A percentile compares a stretch with the other conserved stretches of the same genome.
Conservation (phyloP, 148 eudicot species). For the Rhododendron ovatum region DNA sequence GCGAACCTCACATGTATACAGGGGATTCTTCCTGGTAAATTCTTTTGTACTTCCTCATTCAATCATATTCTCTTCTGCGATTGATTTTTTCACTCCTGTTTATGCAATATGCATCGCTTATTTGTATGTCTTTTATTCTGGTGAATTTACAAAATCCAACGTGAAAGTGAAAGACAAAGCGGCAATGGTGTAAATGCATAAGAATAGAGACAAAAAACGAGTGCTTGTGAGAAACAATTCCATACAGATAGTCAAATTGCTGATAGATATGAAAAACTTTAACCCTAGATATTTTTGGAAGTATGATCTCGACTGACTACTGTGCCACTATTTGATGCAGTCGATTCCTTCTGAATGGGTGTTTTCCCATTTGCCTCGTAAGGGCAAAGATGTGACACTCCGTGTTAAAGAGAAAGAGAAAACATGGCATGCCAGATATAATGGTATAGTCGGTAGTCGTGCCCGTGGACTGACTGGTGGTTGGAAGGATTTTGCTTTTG, state of each 20-base stretch:
- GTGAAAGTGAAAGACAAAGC: background rate
- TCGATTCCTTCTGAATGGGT: slow-evolving; percentile 37
- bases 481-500: slow-evolving; percentile 35
- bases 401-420: slow-evolving; percentile 19
- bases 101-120: background rate
- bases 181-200: background rate
- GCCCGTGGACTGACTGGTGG: slow-evolving; percentile 20
- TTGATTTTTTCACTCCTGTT: background rate
- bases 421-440: slow-evolving; percentile 26
- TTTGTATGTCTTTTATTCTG: background rate
- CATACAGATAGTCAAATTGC: background rate
- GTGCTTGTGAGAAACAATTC: background rate
- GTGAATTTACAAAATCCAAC: background rate
- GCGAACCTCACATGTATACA: slow-evolving; percentile 31
- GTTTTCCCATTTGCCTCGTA: background rate
- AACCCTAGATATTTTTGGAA: background rate
- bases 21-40: slow-evolving; percentile 42
- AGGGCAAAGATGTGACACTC: slow-evolving; percentile 24
- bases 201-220: background rate
- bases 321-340: slow-evolving; percentile 15
- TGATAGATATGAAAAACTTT: background rate
- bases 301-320: background rate
- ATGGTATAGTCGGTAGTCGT: background rate
- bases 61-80: background rate
- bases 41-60: background rate